Conservation (phyloP, 2,329 filamentous ascomycete species). For the Tolypocladium paradoxum region DNA sequence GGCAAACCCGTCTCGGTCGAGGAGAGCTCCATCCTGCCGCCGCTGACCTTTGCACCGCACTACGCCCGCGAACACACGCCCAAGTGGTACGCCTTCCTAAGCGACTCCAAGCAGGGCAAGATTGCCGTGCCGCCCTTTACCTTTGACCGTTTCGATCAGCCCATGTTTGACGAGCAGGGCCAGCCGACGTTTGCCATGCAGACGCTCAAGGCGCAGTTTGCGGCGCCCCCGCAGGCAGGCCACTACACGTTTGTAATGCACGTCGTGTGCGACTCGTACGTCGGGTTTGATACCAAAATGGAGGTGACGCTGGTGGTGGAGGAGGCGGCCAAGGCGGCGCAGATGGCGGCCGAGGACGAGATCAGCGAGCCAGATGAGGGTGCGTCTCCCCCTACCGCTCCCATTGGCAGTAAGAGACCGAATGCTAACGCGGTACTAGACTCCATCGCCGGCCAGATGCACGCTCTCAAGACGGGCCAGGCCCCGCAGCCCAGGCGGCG, state of each 20-base stretch:
- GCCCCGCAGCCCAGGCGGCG: constrained; percentile 48
- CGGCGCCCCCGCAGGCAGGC: constrained; percentile 82
- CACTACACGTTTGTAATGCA: constrained; percentile 94
- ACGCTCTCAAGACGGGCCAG: constrained; percentile 64
- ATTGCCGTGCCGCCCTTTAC: constrained; percentile 94
- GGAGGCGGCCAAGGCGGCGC: constrained; percentile 73
- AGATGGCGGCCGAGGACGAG: constrained; percentile 78
- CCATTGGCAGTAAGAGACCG: not conserved
- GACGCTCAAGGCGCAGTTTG: constrained; percentile 94
- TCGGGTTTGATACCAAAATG: constrained; percentile 87
- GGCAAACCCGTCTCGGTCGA: constrained; percentile 46
- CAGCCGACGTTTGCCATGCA: constrained; percentile 91
- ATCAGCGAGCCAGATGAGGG: constrained; percentile 98
- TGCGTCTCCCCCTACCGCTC: constrained; percentile 33
- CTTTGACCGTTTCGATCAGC: constrained; percentile 88
- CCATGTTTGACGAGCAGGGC: constrained; percentile 67
- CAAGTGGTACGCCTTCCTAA: constrained; percentile 88
- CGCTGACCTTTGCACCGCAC: constrained; percentile 83
- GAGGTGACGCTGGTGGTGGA: constrained; percentile 85
- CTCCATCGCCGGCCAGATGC: constrained; percentile 85
- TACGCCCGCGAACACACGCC: constrained; percentile 83
- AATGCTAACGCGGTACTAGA: constrained; percentile 39
- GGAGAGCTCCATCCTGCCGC: constrained; percentile 60
- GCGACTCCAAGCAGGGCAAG: constrained; percentile 87
- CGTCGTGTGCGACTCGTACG: constrained; percentile 85